Conservation (phyloP, 2,329 filamentous ascomycete genomes). For the Claviceps quebecensis region DNA sequence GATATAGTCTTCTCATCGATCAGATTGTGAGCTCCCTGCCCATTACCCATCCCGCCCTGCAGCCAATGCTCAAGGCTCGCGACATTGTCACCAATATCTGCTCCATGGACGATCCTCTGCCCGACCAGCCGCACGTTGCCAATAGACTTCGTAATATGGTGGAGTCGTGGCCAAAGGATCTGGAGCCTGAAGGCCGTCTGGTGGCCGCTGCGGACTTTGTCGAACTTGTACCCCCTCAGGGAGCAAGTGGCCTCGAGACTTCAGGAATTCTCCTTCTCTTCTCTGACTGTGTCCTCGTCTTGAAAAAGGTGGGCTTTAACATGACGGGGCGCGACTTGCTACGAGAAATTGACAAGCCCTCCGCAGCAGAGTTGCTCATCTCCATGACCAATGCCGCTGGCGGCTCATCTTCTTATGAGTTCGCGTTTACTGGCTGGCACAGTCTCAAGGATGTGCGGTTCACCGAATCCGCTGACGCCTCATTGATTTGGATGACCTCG, state of each 20-base stretch:
- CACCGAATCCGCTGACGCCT: constrained; percentile 53
- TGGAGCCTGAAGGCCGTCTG: constrained; percentile 63
- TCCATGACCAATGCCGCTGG: constrained; percentile 50
- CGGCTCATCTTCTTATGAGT: constrained; percentile 50
- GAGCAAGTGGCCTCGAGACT: constrained; percentile 27
- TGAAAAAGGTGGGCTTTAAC: constrained; percentile 54
- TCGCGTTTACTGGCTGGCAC: constrained; percentile 63
- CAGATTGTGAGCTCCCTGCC: constrained; percentile 82
- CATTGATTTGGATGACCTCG: constrained; percentile 54
- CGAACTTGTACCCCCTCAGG: constrained; percentile 56
- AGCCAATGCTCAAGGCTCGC: constrained; percentile 70
- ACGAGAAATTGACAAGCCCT: constrained; percentile 73
- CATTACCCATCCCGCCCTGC: constrained; percentile 71
- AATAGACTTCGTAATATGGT: constrained; percentile 64
- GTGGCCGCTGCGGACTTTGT: constrained; percentile 69
- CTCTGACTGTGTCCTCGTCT: constrained; percentile 62
- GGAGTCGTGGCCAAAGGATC: constrained; percentile 58
- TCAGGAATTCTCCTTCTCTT: constrained; percentile 72
- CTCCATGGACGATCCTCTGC: constrained; percentile 63
- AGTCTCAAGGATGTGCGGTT: constrained; percentile 56
- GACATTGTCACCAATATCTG: constrained; percentile 96
- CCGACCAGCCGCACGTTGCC: constrained; percentile 58
- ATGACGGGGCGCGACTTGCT: constrained; percentile 64
- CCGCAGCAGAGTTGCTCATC: constrained; percentile 45
- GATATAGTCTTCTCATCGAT: constrained; percentile 93